A percentile compares a stretch with the other conserved stretches of the same genome.
Evolutionary conservation across 345 rosid species (phyloP).

Genomic region (Moringa oleifera): DNA sequence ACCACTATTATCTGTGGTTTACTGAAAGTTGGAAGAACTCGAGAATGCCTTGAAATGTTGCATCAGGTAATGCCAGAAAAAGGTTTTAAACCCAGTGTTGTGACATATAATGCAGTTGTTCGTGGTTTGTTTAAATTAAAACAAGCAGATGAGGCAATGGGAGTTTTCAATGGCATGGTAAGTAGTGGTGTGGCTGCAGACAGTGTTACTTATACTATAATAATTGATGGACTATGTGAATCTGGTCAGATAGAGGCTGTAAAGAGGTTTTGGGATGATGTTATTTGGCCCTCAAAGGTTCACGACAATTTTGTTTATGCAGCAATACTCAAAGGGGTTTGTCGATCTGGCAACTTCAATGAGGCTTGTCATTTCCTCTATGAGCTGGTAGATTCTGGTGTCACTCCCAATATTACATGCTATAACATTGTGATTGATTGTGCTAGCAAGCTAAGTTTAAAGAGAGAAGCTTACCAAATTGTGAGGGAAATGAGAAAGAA

Average conservation of each 20-base stretch:
- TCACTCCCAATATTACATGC: conserved; percentile 54
- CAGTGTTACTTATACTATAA: conserved; percentile 44
- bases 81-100: conserved; percentile 49
- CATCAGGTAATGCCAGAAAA: conserved; percentile 41
- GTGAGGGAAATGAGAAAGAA: conserved; percentile 67
- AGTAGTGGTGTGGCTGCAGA: conserved; percentile 40
- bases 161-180: conserved; percentile 43
- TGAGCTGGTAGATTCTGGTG: conserved; percentile 67
- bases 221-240: conserved; percentile 53
- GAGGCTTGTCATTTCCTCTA: conserved; percentile 78
- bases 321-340: conserved; percentile 74
- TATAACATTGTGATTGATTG: conserved; percentile 70
- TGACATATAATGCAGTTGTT: conserved; percentile 70
- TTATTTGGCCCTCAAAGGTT: conserved; percentile 70
- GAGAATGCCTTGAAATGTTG: conserved; percentile 53
- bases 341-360: conserved; percentile 36
- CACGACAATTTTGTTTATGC: conserved; percentile 78
- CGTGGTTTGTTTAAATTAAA: conserved; percentile 49
- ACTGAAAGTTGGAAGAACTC: conserved; percentile 48
- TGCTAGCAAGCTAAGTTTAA: conserved; percentile 62
- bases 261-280: conserved; percentile 72
- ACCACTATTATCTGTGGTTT: conserved; percentile 61
- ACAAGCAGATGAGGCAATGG: conserved; percentile 48
- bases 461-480: conserved; percentile 78
- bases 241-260: conserved; percentile 48